Evolutionary conservation across 257 asterid genomes (phyloP), one percentile per base, ranked within the genome.

Genomic region (Forsythia suspensa): DNA sequence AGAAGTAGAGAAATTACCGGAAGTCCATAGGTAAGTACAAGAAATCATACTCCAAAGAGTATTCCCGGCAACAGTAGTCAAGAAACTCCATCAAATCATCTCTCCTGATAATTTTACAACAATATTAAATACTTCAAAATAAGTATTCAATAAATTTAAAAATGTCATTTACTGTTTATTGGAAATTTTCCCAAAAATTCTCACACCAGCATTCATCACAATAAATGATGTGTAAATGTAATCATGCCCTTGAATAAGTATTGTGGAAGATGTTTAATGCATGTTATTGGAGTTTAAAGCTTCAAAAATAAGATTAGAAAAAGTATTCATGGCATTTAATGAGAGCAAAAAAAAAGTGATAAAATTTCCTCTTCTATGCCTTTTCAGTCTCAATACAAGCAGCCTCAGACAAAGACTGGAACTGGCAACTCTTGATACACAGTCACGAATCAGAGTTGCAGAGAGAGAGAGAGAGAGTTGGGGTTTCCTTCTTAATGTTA

Each of bases 11-110:
- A 29, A 48, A 8, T 78, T 83, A 91, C 97, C 79, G 42, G 52
- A 90, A 91, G 40, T 91, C 97, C 65, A 90, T 82, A 0, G 97
- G 97, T 0, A 91, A 80, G 59, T 91, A 89, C 13, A 91, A 9
- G 39, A 91, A 88, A 77, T 91, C 97, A 61, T 88, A 91, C 72
- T 75, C 92, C 51, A 90, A 51, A 4, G 78, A 42, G 79, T 86
- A 44, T 0, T 4, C 18, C 16, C 7, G 21, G 85, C 90, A 90
- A 24, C n/a, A 52, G 0, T 21, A 39, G 51, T 91, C 97, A 6
- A 91, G 37, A 70, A 88, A 90, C 9, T 59, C 61, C 7, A 91
- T 77, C 85, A 91, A 82, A 3, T 63, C 79, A 12, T 74, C 73
- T 57, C 90, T 86, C 89, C 96, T 91, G 86, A 4, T 5, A 18